These are phyloP conservation scores for Microbotryum saponariae DNA, from an alignment of 1,284 basidiomycete genomes.

Conservation along the genomic window DNA sequence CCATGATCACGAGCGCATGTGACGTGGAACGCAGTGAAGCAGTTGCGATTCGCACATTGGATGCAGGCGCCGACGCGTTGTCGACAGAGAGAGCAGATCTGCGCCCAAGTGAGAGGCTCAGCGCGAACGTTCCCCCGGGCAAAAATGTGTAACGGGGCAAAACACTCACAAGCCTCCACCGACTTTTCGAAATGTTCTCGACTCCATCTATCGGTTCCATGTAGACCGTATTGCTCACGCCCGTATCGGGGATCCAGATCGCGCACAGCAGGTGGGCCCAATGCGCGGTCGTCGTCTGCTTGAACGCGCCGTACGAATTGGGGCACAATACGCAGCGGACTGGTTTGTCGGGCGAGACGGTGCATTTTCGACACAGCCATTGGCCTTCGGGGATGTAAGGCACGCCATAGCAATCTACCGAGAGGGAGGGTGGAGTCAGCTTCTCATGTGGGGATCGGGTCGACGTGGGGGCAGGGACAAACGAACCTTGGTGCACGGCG, in stretches of 20 bases:
- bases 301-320: constrained; percentile 95
- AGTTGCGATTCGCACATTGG: constrained; percentile 85
- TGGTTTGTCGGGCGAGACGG: constrained; percentile 91
- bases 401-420: constrained; percentile 90
- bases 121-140: background rate
- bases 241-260: constrained; percentile 95
- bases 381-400: constrained; percentile 99
- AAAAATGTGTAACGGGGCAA: background rate
- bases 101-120: constrained; percentile 32
- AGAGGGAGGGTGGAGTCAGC: background rate
- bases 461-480: background rate
- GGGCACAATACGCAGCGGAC: constrained; percentile 93
- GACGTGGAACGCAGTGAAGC: constrained; percentile 89
- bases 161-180: constrained; percentile 83
- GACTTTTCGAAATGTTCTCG: constrained; percentile 76
- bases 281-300: constrained; percentile 84
- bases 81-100: constrained; percentile 82
- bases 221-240: constrained; percentile 88
- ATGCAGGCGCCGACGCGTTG: constrained; percentile 83
- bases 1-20: constrained; percentile 87
- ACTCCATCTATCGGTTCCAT: constrained; percentile 97
- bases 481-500: constrained; percentile 89
- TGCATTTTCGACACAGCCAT: constrained; percentile 98
- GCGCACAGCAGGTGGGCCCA: constrained; percentile 97
- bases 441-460: background rate